These are phyloP conservation scores for Quercus variabilis DNA, from an alignment of 306 rosid species.

Conservation along the genomic window DNA sequence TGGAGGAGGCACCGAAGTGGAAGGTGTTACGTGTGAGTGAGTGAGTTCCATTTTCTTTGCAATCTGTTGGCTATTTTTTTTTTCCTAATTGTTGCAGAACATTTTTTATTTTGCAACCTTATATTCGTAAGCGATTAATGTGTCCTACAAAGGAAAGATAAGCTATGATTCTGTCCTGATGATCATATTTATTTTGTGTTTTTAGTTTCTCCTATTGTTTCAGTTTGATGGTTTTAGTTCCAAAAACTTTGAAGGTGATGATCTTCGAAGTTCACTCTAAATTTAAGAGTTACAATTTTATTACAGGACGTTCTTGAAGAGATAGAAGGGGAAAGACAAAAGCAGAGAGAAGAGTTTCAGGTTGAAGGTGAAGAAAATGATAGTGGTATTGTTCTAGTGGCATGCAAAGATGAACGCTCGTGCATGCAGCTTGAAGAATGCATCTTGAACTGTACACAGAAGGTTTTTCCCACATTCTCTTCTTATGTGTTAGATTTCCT, in stretches of 20 bases:
- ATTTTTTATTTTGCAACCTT: background rate
- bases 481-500: background rate
- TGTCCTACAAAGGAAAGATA: background rate
- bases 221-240: constrained; percentile 8
- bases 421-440: constrained; percentile 92
- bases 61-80: constrained; percentile 23
- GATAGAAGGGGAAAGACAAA: constrained; percentile 76
- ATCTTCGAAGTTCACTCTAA: constrained; percentile 22
- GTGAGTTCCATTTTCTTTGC: constrained; percentile 74
- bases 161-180: constrained; percentile 4
- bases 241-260: constrained; percentile 14
- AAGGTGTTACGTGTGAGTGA: constrained; percentile 99
- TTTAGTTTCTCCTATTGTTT: background rate
- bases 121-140: too few species aligned
- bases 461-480: constrained; percentile 40
- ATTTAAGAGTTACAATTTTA: constrained; percentile 13
- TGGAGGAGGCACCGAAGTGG: constrained; percentile 99
- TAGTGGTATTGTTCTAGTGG: constrained; percentile 78
- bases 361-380: constrained; percentile 48
- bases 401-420: constrained; percentile 93
- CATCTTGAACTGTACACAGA: constrained; percentile 52
- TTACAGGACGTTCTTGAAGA: constrained; percentile 90
- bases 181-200: constrained; percentile 10
- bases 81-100: background rate
- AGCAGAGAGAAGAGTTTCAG: constrained; percentile 45